Conservation (phyloP, 768 basidiomycete genomes). For the Candolleomyces efflorescens region DNA sequence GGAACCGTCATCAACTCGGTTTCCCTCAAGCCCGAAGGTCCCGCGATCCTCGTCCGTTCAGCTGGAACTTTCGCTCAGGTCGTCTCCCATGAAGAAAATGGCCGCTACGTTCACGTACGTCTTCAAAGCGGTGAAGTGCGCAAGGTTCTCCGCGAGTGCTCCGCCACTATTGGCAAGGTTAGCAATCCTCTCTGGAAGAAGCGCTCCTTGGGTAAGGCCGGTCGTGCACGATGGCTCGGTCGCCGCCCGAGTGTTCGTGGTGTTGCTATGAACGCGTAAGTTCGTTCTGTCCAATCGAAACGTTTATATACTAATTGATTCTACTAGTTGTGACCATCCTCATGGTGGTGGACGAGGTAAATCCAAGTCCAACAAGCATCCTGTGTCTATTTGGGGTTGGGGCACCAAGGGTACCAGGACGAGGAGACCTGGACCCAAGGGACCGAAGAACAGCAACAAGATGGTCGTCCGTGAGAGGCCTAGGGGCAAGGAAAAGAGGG, state of each 20-base stretch:
- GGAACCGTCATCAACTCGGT: slow-evolving; percentile 89
- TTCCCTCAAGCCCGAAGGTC: slow-evolving; percentile 69
- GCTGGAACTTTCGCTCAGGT: slow-evolving; percentile 87
- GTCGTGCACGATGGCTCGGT: slow-evolving; percentile 83
- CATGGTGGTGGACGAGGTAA: slow-evolving; percentile 98
- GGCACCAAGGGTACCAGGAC: slow-evolving; percentile 90
- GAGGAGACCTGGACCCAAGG: slow-evolving; percentile 87
- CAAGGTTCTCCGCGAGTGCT: slow-evolving; percentile 73
- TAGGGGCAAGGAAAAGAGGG: slow-evolving; percentile 54
- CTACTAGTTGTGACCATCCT: slow-evolving; percentile 75
- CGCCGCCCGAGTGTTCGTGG: slow-evolving; percentile 82
- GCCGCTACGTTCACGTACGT: slow-evolving; percentile 75
- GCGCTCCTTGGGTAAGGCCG: slow-evolving; percentile 85
- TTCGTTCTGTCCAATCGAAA: slow-evolving; percentile 13
- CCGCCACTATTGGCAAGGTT: slow-evolving; percentile 87
- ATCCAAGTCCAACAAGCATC: slow-evolving; percentile 94
- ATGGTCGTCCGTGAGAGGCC: slow-evolving; percentile 86
- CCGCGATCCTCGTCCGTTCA: slow-evolving; percentile 79
- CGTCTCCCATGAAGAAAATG: slow-evolving; percentile 68
- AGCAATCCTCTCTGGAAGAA: slow-evolving; percentile 91
- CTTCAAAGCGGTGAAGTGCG: slow-evolving; percentile 93
- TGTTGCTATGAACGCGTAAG: slow-evolving; percentile 95
- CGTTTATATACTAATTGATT: not conserved
- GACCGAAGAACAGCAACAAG: slow-evolving; percentile 87
- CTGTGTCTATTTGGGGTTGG: slow-evolving; percentile 91